Evolutionary conservation across 2,329 filamentous ascomycete genomes (phyloP).

Genomic region (Cladosporium sp.): DNA sequence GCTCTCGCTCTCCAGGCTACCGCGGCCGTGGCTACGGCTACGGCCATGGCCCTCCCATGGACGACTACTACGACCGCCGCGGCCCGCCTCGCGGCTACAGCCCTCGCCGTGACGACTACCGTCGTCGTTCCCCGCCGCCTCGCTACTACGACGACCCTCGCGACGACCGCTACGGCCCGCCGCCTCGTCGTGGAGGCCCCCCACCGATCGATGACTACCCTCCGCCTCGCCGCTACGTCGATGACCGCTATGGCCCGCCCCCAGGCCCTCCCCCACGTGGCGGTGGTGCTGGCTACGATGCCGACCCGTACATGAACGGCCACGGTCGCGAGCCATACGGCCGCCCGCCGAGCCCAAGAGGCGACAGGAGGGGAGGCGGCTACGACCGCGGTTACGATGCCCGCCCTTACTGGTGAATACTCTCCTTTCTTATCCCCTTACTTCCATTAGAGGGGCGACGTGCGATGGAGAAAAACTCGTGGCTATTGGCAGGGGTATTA

Average conservation of each 20-base stretch:
- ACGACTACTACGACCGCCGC: conserved; percentile 76
- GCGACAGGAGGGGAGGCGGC: conserved; percentile 30
- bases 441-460: neutral
- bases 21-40: conserved; percentile 52
- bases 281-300: conserved; percentile 50
- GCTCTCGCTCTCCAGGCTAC: conserved; percentile 71
- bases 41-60: conserved; percentile 54
- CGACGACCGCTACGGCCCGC: conserved; percentile 58
- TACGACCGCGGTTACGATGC: conserved; percentile 27
- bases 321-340: conserved; percentile 52
- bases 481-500: neutral
- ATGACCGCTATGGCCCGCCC: conserved; percentile 64
- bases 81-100: conserved; percentile 76
- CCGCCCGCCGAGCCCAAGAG: conserved; percentile 45
- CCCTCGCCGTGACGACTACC: conserved; percentile 78
- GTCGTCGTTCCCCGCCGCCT: conserved; percentile 75
- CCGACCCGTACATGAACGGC: conserved; percentile 58
- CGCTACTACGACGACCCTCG: conserved; percentile 86
- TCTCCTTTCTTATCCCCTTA: conserved; percentile 8
- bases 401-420: conserved; percentile 21
- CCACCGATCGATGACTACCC: conserved; percentile 74
- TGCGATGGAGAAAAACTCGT: conserved; percentile 1
- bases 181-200: conserved; percentile 56
- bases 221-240: conserved; percentile 59
- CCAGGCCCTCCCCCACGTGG: conserved; percentile 28